Base-by-base conservation (phyloP, 176 grass and related monocot species). In the Eleusine indica region DNA sequence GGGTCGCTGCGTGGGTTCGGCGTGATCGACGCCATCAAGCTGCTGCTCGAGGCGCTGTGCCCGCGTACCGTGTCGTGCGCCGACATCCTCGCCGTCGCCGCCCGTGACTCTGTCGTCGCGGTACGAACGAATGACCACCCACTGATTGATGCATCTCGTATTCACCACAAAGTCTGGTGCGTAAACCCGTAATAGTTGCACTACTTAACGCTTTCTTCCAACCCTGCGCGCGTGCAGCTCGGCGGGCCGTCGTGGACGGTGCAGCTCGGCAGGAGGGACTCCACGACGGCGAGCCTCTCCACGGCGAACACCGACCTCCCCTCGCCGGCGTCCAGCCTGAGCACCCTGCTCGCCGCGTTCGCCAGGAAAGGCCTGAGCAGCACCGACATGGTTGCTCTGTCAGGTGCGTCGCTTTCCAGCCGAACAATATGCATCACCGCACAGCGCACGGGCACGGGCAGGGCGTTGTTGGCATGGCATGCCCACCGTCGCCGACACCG, bases 301-400 rank as follows among this genome's bases (percentile, higher is more conserved):
- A 53, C 40, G 15, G 90, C 78, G 14, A 75, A 77, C 77, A 64
- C 48, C 41, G 72, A 92, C 76, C 75, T 92, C 43, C 90, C 90
- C 4, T 53, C 81, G 46, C 68, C 68, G 66, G 7, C 15, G 60
- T 75, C 80, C 41, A 86, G 71, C 72, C 87, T 92, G 25, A 43
- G 84, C 67, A 6, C 38, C 7, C 83, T 89, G 47, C 84, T 89
- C 43, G 30, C 28, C 9, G 66, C 72, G 16, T 92, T 89, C 87
- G 58, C 65, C 64, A 69, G 18, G 64, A 91, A 88, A 77, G 87
- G 83, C 63, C 42, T 92, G 30, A 86, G 76, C 74, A 74, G 76
- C 78, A 72, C 54, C 75, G 81, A 93, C 81, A 90, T 90, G 91
- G 87, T 93, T 37, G 76, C 87, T 79, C 91, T 93, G 71, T 90